Base-by-base conservation (phyloP, 2,329 filamentous ascomycete species). In the Pseudogymnoascus sp. region DNA sequence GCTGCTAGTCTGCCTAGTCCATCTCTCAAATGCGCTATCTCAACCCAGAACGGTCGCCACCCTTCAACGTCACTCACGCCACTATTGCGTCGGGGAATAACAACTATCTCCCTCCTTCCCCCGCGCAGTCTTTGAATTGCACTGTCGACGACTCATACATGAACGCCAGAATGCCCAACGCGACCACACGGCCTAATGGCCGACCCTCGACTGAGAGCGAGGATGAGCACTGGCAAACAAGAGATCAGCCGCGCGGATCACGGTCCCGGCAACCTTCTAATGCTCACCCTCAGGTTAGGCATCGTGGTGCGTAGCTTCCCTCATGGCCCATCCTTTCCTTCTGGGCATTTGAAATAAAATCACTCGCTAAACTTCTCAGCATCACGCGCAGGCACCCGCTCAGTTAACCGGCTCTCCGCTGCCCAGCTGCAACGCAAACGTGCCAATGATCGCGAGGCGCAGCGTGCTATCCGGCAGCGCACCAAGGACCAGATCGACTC, bases 341-440 rank as follows among this genome's bases (percentile, higher is more conserved):
- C 21, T 29, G 25, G 29, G 8, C 13, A 10, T 7, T 48, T 4
- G 4, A 36, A 21, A 37, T n/a, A n/a, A n/a, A 58, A 21, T 21
- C 31, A 58, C 35, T 5, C 2, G 6, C 55, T 58, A 21, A 58
- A 5, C 7, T 5, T 15, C 13, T 13, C 15, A 71, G 69, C 67
- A 59, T 70, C 69, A 35, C 67, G 70, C 40, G 70, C 69, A 81
- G 82, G 82, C 58, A 83, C 88, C 63, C 85, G 91, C 67, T 92
- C 89, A 66, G 92, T 96, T 62, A 90, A 91, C 66, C 93, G 89
- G 70, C 81, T 96, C 72, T 95, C 90, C 9, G 89, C 91, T 5
- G 89, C 92, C 65, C 92, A 96, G 75, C 83, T 96, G 63, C 90
- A 88, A 31, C 89, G 92, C 74, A 97, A 96, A 79, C 83, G 92